Evolutionary conservation across 179 eudicot genomes (phyloP).

Genomic region (Monotropa hypopitys): DNA sequence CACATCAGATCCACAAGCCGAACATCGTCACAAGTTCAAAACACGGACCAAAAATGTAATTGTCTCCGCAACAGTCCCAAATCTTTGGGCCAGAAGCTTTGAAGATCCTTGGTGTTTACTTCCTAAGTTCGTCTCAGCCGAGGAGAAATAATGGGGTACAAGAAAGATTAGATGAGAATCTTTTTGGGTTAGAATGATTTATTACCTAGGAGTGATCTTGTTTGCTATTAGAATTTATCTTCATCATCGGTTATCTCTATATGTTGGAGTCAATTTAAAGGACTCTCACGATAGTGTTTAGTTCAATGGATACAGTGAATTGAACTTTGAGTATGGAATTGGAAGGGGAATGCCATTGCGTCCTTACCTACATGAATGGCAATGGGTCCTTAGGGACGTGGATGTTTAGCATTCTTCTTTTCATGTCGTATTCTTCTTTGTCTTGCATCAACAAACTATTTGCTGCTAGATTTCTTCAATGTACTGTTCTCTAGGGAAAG

Average conservation of each 20-base stretch:
- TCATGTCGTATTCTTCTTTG: background rate
- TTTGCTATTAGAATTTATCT: background rate
- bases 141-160: too few species aligned
- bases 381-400: background rate
- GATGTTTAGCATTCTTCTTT: background rate
- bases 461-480: background rate
- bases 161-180: too few species aligned
- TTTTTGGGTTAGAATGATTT: too few species aligned
- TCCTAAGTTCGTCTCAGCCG: too few species aligned
- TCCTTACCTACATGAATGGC: background rate
- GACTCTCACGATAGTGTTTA: background rate
- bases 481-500: background rate
- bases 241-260: background rate
- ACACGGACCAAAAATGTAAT: too few species aligned
- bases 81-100: too few species aligned
- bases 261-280: background rate
- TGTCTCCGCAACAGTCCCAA: too few species aligned
- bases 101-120: too few species aligned
- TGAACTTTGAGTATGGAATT: background rate
- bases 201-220: too few species aligned
- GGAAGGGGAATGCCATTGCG: background rate
- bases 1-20: too few species aligned
- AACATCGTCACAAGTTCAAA: too few species aligned
- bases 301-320: background rate
- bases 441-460: background rate